These are phyloP conservation scores for Triangularia verruculosa DNA, from an alignment of 2,329 filamentous ascomycete genomes.

Conservation along the genomic window DNA sequence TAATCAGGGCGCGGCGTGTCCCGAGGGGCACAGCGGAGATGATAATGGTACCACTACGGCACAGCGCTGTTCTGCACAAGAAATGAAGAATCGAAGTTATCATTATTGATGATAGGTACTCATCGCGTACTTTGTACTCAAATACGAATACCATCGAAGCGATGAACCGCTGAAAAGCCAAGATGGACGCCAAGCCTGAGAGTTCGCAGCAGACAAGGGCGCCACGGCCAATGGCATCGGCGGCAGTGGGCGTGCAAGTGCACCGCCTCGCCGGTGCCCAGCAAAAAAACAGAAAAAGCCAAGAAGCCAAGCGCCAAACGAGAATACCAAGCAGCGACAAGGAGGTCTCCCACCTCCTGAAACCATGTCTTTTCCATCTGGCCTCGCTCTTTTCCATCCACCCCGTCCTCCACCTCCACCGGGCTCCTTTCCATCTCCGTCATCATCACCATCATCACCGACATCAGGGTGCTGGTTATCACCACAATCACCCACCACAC, in stretches of 20 bases:
- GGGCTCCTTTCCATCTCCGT: background rate
- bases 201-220: background rate
- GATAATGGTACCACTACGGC: background rate
- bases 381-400: background rate
- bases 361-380: constrained; percentile 4
- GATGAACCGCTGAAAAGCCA: background rate
- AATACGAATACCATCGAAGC: no score
- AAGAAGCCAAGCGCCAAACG: constrained; percentile 21
- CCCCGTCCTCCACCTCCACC: background rate
- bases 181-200: background rate
- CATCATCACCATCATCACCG: constrained; percentile 5
- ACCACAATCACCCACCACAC: constrained; percentile 15
- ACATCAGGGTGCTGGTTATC: background rate
- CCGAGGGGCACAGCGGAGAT: background rate
- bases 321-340: constrained; percentile 22
- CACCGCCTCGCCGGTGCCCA: constrained; percentile 18
- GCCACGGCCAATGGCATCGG: background rate
- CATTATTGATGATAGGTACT: no score
- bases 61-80: no score
- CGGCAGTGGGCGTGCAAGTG: background rate
- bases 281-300: constrained; percentile 10
- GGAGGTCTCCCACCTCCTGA: constrained; percentile 12
- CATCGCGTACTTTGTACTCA: no score
- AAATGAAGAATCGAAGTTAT: no score
- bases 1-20: background rate